These are phyloP conservation scores for Beauveria sp. DNA, from an alignment of 2,329 filamentous ascomycete genomes.

Conservation along the genomic window DNA sequence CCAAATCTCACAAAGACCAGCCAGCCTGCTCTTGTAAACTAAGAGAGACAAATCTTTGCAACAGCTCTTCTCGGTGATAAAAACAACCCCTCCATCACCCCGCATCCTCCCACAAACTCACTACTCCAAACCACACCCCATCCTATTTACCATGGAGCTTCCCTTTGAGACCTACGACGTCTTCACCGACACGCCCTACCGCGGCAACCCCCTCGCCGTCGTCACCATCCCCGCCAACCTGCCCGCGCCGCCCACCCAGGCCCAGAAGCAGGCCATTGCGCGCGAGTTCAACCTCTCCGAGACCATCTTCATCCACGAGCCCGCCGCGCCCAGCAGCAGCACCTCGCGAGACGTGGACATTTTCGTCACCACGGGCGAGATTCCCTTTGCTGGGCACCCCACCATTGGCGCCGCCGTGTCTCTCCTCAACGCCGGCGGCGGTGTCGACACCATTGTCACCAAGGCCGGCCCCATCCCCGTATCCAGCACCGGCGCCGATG, in stretches of 20 bases:
- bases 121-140: neutral
- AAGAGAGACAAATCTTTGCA: neutral
- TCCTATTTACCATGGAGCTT: constrained; percentile 27
- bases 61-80: too few relatives aligned
- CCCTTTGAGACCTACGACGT: constrained; percentile 49
- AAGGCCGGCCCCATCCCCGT: constrained; percentile 51
- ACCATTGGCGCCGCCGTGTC: constrained; percentile 49
- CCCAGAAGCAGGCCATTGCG: constrained; percentile 50
- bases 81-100: neutral
- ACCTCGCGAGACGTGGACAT: constrained; percentile 44
- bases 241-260: constrained; percentile 33
- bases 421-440: constrained; percentile 26
- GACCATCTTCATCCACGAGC: constrained; percentile 51
- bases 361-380: constrained; percentile 45
- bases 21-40: neutral
- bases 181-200: constrained; percentile 44
- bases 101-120: neutral
- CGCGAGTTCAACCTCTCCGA: constrained; percentile 58
- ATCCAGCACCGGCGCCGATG: constrained; percentile 25
- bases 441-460: constrained; percentile 37
- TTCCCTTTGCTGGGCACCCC: constrained; percentile 57
- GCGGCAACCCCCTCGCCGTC: constrained; percentile 55
- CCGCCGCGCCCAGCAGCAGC: constrained; percentile 15
- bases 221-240: constrained; percentile 40
- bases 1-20: neutral